Evolutionary conservation across 805 yeast species (phyloP).

Genomic region (Lachancea kluyveri): DNA sequence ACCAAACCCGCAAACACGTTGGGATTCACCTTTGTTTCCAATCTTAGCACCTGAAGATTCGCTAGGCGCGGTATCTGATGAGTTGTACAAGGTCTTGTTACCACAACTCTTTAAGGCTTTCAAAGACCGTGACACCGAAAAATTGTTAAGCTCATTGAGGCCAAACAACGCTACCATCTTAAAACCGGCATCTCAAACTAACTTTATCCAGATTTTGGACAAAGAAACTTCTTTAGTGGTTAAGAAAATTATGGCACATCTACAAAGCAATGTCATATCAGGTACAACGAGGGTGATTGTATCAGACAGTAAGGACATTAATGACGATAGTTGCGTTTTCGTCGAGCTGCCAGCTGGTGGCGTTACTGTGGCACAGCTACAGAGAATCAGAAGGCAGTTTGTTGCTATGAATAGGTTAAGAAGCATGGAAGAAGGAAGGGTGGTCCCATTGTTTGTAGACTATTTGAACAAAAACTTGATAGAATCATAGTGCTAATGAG

Average conservation of each 20-base stretch:
- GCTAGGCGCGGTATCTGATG: slow-evolving; percentile 51
- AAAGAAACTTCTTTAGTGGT: slow-evolving; percentile 61
- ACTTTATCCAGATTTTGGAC: slow-evolving; percentile 76
- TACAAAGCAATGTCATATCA: slow-evolving; percentile 23
- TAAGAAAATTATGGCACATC: slow-evolving; percentile 50
- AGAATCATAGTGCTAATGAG: slow-evolving; percentile 2
- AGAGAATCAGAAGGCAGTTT: slow-evolving; percentile 77
- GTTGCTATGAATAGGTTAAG: slow-evolving; percentile 77
- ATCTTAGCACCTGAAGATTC: slow-evolving; percentile 38
- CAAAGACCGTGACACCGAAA: slow-evolving; percentile 17
- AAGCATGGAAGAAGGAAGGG: slow-evolving; percentile 61
- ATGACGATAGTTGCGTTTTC: slow-evolving; percentile 32
- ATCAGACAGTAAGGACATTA: slow-evolving; percentile 33
- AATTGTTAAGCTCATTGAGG: slow-evolving; percentile 52
- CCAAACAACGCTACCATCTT: slow-evolving; percentile 83
- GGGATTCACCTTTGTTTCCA: slow-evolving; percentile 92
- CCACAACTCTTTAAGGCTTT: slow-evolving; percentile 15
- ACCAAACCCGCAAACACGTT: slow-evolving; percentile 75
- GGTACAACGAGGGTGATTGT: slow-evolving; percentile 44
- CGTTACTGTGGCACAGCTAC: slow-evolving; percentile 70
- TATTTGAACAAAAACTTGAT: slow-evolving; percentile 59
- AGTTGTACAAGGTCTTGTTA: slow-evolving; percentile 58
- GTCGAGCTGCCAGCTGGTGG: slow-evolving; percentile 59
- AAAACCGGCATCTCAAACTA: slow-evolving; percentile 71
- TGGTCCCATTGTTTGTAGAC: slow-evolving; percentile 68